Base-by-base conservation (phyloP, 805 yeast genomes). In the Candida piceae region DNA sequence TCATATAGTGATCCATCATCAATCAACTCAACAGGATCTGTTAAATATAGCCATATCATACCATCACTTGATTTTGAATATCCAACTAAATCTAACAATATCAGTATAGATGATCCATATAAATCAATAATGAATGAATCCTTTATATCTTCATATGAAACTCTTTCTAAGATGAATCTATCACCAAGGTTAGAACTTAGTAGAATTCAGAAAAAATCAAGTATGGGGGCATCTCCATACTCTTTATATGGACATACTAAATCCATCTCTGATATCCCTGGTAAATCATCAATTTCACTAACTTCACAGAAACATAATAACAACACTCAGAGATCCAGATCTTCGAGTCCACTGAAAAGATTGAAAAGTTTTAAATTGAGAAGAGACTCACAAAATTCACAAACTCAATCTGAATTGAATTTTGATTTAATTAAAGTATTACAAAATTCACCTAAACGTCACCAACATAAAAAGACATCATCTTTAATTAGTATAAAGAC, bases 281-380 rank as follows among this genome's bases (percentile, higher is more conserved):
- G 9, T 11, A 12, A 24, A 12, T 24, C 8, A 20, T 20, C 22
- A 20, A 20, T 20, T 20, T 20, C 22, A 20, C 11, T 36, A 6
- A 32, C 31, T 6, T 38, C 42, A 11, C 36, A 17, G 9, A 16
- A 16, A 10, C 4, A n/a, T 16, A 20, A 28, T 23, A 24, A 20
- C 9, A 20, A 9, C 22, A 6, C 6, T 20, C 24, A 37, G 29
- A 37, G 44, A 18, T 48, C 54, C 5, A 29, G 36, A 6, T 52
- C 58, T 1, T 43, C 39, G 29, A 54, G 59, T 32, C 61, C 61
- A 11, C 34, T 57, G 17, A 56, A 57, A 33, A 36, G 54, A 25
- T 32, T 57, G 16, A 43, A 41, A 31, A 45, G 53, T 28, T 44
- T 55, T 20, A 51, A 50, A 33, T 50, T 53, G 37, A 42, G 30